A percentile compares a stretch with the other conserved stretches of the same genome.
Conservation (phyloP, 202 grass and related monocot species). For the Cymbopogon flexuosus region DNA sequence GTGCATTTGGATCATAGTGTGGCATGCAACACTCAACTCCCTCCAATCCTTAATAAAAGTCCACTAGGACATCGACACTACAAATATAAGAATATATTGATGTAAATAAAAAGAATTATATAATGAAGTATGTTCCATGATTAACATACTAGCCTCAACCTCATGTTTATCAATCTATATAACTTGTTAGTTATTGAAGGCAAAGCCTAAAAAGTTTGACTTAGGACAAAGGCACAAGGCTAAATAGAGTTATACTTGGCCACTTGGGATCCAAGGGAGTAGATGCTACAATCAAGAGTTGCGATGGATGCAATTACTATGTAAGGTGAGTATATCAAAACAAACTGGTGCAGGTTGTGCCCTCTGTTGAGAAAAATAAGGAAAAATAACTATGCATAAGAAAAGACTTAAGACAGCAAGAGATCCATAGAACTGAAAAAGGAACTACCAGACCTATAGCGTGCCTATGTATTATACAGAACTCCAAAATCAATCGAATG, state of each 20-base stretch:
- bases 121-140: background rate
- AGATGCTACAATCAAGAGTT: constrained; percentile 2
- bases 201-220: background rate
- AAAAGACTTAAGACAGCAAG: background rate
- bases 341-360: background rate
- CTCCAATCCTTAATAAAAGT: too few relatives aligned
- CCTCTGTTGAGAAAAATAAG: background rate
- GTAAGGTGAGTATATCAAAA: background rate
- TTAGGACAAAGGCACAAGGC: background rate
- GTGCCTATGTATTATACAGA: background rate
- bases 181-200: background rate
- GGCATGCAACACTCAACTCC: background rate
- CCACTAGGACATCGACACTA: too few relatives aligned
- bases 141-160: background rate
- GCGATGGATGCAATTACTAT: background rate
- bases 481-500: background rate
- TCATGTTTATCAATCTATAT: background rate
- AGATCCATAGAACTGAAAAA: constrained; percentile 3
- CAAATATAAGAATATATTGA: background rate
- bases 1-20: background rate
- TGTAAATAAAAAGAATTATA: background rate
- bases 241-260: background rate
- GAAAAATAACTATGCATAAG: constrained; percentile 6
- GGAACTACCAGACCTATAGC: background rate
- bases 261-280: background rate